Evolutionary conservation across 192 early-diverging fungal species (phyloP).

Genomic region (Podila horticola): DNA sequence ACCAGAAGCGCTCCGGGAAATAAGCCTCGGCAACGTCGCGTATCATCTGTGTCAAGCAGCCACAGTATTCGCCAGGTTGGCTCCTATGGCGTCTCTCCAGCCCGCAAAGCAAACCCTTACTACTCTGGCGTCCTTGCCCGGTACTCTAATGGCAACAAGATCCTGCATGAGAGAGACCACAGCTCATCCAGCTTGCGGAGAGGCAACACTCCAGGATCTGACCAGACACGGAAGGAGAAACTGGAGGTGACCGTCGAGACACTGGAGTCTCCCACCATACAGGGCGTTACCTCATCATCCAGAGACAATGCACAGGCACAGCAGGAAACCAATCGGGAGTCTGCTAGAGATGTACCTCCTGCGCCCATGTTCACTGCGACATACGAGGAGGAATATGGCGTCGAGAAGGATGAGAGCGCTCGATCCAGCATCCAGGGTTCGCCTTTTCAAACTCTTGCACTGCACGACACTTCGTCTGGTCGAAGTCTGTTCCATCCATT

Average conservation of each 20-base stretch:
- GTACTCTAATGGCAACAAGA: slow-evolving; percentile 21
- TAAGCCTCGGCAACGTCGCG: slow-evolving; percentile 44
- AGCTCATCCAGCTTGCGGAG: slow-evolving; percentile 27
- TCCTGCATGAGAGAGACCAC: slow-evolving; percentile 29
- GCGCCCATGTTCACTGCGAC: slow-evolving; percentile 21
- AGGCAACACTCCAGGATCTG: slow-evolving; percentile 8
- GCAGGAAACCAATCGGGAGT: too few species aligned
- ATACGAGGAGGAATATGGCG: slow-evolving; percentile 36
- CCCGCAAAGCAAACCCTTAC: slow-evolving; percentile 45
- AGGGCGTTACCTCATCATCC: too few species aligned
- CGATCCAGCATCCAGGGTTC: slow-evolving; percentile 7
- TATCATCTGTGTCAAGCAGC: slow-evolving; percentile 46
- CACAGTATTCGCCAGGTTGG: slow-evolving; percentile 50
- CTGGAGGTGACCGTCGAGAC: too few species aligned
- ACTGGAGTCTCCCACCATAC: too few species aligned
- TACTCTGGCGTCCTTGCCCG: slow-evolving; percentile 44
- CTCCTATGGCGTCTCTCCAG: slow-evolving; percentile 41
- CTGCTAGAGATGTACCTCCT: background rate
- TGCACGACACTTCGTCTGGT: background rate
- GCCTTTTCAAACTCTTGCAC: background rate
- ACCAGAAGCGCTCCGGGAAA: slow-evolving; percentile 1
- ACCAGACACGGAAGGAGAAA: too few species aligned
- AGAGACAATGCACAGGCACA: too few species aligned
- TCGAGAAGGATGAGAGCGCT: slow-evolving; percentile 32
- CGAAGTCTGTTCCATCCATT: background rate